Percentiles rank a stretch among this genome's conserved stretches.
Conservation (phyloP, 176 grass and related monocot species). For the Oryza officinalis region DNA sequence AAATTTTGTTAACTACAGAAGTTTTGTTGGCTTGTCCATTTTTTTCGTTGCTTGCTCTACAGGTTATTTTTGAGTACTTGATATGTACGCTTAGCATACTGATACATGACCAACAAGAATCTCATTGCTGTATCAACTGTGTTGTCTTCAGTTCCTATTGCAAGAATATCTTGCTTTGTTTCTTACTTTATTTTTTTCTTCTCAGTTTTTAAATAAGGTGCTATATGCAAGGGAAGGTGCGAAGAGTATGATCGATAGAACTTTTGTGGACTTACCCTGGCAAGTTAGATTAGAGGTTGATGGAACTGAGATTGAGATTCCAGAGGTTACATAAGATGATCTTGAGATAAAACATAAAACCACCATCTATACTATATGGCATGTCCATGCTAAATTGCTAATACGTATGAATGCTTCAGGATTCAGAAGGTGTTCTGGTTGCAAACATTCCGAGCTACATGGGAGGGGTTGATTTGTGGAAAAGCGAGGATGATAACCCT, state of each 20-base stretch:
- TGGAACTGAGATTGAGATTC: constrained; percentile 75
- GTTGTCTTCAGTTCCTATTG: constrained; percentile 19
- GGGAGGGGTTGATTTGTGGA: constrained; percentile 88
- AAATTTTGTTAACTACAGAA: neutral
- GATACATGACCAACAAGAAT: neutral
- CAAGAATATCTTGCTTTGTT: neutral
- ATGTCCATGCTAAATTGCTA: neutral
- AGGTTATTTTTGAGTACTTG: neutral
- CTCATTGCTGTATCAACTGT: neutral
- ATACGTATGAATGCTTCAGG: constrained; percentile 37
- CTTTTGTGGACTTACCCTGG: constrained; percentile 74
- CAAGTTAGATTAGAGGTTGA: constrained; percentile 81
- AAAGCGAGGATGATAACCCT: constrained; percentile 55
- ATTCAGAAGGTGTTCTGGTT: constrained; percentile 78
- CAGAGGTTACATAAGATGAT: constrained; percentile 57
- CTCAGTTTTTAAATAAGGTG: constrained; percentile 84
- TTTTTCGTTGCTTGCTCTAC: neutral
- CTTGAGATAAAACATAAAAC: neutral
- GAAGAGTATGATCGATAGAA: constrained; percentile 80
- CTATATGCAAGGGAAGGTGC: constrained; percentile 91
- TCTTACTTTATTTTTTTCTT: neutral
- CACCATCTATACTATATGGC: neutral
- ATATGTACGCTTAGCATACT: neutral
- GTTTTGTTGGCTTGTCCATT: neutral
- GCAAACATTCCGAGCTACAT: constrained; percentile 84